A percentile compares a stretch with the other conserved stretches of the same genome.
phyloP scores from a whole-genome alignment of 2,329 filamentous ascomycete genomes.

The Stachybotrys chlorohalonatus region DNA sequence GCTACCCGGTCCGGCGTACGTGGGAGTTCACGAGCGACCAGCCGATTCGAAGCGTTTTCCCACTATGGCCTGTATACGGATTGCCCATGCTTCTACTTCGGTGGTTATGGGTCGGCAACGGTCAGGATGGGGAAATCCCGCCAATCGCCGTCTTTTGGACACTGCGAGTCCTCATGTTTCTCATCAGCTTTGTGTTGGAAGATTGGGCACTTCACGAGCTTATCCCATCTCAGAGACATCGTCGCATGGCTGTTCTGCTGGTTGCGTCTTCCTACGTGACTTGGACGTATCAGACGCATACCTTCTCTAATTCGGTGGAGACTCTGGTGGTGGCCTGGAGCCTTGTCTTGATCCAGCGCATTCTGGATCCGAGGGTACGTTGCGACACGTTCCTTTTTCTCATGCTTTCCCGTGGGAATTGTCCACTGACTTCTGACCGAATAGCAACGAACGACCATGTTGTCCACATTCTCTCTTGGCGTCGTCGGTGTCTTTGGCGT shows the following conservation, averaged over 20 bases:
- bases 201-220: constrained; percentile 97
- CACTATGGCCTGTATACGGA: constrained; percentile 91
- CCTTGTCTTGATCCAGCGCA: constrained; percentile 81
- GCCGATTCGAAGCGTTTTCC: constrained; percentile 92
- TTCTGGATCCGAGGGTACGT: constrained; percentile 67
- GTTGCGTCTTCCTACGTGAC: constrained; percentile 96
- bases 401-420: constrained; percentile 6
- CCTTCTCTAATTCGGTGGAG: constrained; percentile 95
- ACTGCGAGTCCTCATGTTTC: constrained; percentile 82
- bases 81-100: constrained; percentile 86
- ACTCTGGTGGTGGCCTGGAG: constrained; percentile 90
- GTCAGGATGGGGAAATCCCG: constrained; percentile 64
- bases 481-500: constrained; percentile 76
- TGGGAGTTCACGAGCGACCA: constrained; percentile 91
- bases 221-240: constrained; percentile 62
- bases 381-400: constrained; percentile 10
- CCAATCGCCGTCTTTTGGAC: constrained; percentile 88
- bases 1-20: constrained; percentile 78
- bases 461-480: constrained; percentile 70
- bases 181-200: constrained; percentile 89
- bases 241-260: constrained; percentile 67
- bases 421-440: neutral
- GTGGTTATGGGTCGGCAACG: constrained; percentile 86
- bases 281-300: constrained; percentile 97
- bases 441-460: constrained; percentile 64